phyloP scores from a whole-genome alignment of 352 stramenopile species.

The Phytophthora aleatoria region DNA sequence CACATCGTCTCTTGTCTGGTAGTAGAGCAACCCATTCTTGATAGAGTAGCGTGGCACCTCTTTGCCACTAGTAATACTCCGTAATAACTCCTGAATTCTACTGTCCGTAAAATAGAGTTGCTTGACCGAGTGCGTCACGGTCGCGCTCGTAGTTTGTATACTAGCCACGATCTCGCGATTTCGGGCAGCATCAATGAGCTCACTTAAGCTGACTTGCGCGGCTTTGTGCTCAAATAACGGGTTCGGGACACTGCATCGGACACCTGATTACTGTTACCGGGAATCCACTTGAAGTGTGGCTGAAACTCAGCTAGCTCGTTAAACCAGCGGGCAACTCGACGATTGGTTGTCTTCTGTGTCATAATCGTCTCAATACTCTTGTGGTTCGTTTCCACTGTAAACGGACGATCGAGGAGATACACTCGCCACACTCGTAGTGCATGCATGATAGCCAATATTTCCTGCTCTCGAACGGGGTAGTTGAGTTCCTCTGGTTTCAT shows the following conservation, averaged over 20 bases:
- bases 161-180: constrained; percentile 13
- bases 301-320: constrained; percentile 16
- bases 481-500: background rate
- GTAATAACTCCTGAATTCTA: constrained; percentile 1
- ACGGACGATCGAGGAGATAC: constrained; percentile 15
- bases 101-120: constrained; percentile 4
- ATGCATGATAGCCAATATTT: background rate
- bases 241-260: background rate
- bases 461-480: background rate
- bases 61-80: constrained; percentile 3
- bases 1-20: constrained; percentile 18
- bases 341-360: constrained; percentile 24
- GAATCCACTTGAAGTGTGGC: constrained; percentile 8
- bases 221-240: constrained; percentile 4
- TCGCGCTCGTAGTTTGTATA: background rate
- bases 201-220: constrained; percentile 8
- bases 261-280: constrained; percentile 3
- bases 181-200: background rate
- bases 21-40: constrained; percentile 7
- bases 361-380: constrained; percentile 22
- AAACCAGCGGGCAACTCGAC: constrained; percentile 18
- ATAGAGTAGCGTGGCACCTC: constrained; percentile 5
- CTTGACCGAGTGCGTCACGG: constrained; percentile 2
- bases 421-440: constrained; percentile 4
- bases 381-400: constrained; percentile 22